Evolutionary conservation across 2,329 filamentous ascomycete species (phyloP).

Genomic region (Aspergillus ustus): DNA sequence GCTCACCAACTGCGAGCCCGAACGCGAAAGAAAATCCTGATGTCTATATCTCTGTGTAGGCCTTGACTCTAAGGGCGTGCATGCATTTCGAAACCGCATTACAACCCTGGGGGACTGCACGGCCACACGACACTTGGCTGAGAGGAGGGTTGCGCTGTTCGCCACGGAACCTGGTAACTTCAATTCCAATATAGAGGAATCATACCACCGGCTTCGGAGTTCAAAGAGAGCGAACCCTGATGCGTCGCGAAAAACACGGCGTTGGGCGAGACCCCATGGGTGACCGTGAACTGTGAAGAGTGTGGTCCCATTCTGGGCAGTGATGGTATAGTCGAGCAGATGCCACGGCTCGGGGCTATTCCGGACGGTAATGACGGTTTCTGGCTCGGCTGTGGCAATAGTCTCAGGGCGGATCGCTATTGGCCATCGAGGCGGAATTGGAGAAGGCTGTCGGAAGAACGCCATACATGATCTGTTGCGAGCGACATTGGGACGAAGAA

Average conservation of each 20-base stretch:
- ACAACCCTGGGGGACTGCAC: constrained; percentile 19
- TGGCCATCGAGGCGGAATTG: constrained; percentile 10
- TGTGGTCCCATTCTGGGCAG: constrained; percentile 11
- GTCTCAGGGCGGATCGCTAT: constrained; percentile 23
- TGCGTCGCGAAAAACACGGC: constrained; percentile 23
- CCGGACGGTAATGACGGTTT: constrained; percentile 16
- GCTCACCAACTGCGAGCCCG: neutral
- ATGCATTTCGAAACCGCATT: constrained; percentile 20
- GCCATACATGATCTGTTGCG: constrained; percentile 12
- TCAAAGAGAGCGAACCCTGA: constrained; percentile 26
- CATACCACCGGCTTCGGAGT: constrained; percentile 22
- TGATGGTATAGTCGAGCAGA: constrained; percentile 22
- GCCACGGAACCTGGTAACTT: constrained; percentile 18
- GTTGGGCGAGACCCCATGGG: constrained; percentile 21
- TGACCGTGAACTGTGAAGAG: constrained; percentile 22
- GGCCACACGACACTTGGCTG: constrained; percentile 23
- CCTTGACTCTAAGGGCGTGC: neutral
- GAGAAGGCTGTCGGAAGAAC: neutral
- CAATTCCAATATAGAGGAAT: constrained; percentile 20
- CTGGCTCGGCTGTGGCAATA: constrained; percentile 13
- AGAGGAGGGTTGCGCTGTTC: constrained; percentile 12
- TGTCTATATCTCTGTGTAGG: neutral
- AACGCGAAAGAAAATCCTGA: neutral
- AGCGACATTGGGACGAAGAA: neutral
- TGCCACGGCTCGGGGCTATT: constrained; percentile 27